Percentiles rank a stretch among this genome's conserved stretches.
Evolutionary conservation across 2,329 filamentous ascomycete genomes (phyloP).

Genomic region (Lithohypha guttulata): DNA sequence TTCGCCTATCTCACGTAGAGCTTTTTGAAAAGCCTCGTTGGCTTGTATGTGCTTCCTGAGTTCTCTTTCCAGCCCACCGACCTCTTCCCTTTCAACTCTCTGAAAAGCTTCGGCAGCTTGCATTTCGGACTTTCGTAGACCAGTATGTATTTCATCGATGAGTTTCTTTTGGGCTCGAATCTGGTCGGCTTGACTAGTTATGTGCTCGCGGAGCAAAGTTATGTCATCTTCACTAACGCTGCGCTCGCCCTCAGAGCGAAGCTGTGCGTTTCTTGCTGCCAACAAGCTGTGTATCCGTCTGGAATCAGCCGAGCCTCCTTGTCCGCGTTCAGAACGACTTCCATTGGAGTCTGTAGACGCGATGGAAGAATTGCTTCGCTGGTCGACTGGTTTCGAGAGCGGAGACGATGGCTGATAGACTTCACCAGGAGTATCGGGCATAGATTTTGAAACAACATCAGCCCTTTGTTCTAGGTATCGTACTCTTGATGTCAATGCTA

Average conservation of each 20-base stretch:
- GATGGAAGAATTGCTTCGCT: constrained; percentile 27
- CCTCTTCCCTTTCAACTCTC: constrained; percentile 74
- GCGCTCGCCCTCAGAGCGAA: constrained; percentile 39
- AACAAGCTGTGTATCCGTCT: constrained; percentile 29
- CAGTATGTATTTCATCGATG: constrained; percentile 73
- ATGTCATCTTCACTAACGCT: constrained; percentile 69
- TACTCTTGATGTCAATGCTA: constrained; percentile 64
- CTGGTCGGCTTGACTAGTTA: constrained; percentile 86
- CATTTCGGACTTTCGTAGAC: constrained; percentile 75
- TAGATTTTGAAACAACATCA: constrained; percentile 46
- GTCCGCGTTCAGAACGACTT: constrained; percentile 20
- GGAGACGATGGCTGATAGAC: constrained; percentile 47
- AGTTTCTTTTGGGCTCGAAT: constrained; percentile 80
- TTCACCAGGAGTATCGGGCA: constrained; percentile 77
- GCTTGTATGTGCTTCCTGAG: constrained; percentile 95
- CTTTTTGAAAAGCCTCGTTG: constrained; percentile 97
- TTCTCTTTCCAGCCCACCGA: constrained; percentile 81
- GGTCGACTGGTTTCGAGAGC: constrained; percentile 46
- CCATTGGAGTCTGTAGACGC: constrained; percentile 27
- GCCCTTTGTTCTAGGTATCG: constrained; percentile 74
- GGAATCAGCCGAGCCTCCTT: constrained; percentile 23
- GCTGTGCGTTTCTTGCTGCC: constrained; percentile 27
- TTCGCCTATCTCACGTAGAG: constrained; percentile 87
- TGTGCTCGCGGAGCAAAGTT: constrained; percentile 74
- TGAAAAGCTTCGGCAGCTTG: constrained; percentile 73